These are phyloP conservation scores for Fusarium subglutinans DNA, from an alignment of 2,329 filamentous ascomycete genomes.

Conservation along the genomic window DNA sequence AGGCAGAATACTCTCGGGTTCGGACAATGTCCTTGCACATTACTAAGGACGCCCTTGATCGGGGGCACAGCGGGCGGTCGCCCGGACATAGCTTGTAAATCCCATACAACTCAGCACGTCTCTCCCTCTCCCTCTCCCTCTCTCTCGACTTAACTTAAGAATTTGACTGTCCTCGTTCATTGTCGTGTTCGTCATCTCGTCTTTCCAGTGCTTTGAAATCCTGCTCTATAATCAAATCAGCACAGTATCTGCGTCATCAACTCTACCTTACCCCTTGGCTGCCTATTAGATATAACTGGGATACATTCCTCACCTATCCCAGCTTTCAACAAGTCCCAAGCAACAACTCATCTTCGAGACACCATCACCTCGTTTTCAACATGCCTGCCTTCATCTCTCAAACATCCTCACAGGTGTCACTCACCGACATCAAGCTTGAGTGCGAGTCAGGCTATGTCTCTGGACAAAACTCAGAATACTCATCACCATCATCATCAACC, in stretches of 20 bases:
- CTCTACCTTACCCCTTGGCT: conserved; percentile 17
- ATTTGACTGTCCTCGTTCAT: conserved; percentile 38
- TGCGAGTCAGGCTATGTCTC: conserved; percentile 87
- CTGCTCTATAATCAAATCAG: conserved; percentile 35
- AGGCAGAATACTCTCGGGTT: conserved; percentile 32
- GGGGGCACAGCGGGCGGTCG: conserved; percentile 41
- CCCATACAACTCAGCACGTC: conserved; percentile 31
- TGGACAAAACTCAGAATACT: conserved; percentile 52
- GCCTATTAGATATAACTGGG: conserved; percentile 33
- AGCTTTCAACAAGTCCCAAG: conserved; percentile 37
- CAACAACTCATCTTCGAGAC: conserved; percentile 15
- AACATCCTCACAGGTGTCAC: conserved; percentile 52
- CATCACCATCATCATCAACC: conserved; percentile 47
- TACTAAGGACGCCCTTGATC: conserved; percentile 40
- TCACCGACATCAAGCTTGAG: conserved; percentile 55
- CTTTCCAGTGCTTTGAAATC: conserved; percentile 32
- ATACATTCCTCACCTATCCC: conserved; percentile 18
- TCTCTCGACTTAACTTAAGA: conserved; percentile 38
- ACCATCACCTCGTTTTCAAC: conserved; percentile 39
- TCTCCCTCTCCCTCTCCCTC: conserved; percentile 18
- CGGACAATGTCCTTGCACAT: conserved; percentile 36
- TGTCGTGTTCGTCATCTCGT: conserved; percentile 34
- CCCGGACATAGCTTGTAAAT: conserved; percentile 42
- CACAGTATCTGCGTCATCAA: conserved; percentile 40
- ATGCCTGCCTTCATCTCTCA: conserved; percentile 51